These are phyloP conservation scores for Serendipita sp. DNA, from an alignment of 768 basidiomycete genomes.

Conservation along the genomic window DNA sequence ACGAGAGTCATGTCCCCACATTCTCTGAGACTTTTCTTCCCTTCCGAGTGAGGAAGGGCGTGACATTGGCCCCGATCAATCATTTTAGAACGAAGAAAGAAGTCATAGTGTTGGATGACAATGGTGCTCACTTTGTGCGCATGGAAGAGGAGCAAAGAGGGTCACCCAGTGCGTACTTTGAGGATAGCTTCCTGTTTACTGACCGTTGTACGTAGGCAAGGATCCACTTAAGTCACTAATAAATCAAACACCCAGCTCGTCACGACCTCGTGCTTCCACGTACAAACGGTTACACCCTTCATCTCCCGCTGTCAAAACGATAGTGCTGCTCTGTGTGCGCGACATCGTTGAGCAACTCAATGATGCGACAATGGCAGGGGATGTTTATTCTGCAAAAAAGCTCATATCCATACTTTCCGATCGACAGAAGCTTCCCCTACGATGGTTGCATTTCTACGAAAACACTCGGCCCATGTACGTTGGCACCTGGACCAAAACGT, in stretches of 20 bases:
- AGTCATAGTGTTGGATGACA: slow-evolving; percentile 48
- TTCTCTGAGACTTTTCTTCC: slow-evolving; percentile 67
- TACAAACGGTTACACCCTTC: neutral
- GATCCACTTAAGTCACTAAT: neutral
- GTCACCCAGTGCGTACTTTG: neutral
- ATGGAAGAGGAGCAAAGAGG: neutral
- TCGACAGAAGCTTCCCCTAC: slow-evolving; percentile 49
- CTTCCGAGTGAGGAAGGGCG: slow-evolving; percentile 63
- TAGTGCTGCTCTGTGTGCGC: slow-evolving; percentile 26
- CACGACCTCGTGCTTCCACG: neutral
- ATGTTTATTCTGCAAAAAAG: slow-evolving; percentile 50
- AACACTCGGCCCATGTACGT: slow-evolving; percentile 85
- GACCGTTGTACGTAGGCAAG: neutral
- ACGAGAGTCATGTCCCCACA: slow-evolving; percentile 23
- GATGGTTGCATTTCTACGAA: slow-evolving; percentile 68
- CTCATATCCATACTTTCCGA: slow-evolving; percentile 47
- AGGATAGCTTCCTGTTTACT: neutral
- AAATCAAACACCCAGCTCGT: neutral
- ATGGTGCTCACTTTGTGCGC: slow-evolving; percentile 19
- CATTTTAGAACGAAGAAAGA: slow-evolving; percentile 38
- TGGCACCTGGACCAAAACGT: slow-evolving; percentile 81
- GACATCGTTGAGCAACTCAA: slow-evolving; percentile 45
- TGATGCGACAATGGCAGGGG: slow-evolving; percentile 64
- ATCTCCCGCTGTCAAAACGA: slow-evolving; percentile 16
- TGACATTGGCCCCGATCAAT: slow-evolving; percentile 55